phyloP scores from a whole-genome alignment of 2,329 filamentous ascomycete genomes.

The Septoria petroselini region DNA sequence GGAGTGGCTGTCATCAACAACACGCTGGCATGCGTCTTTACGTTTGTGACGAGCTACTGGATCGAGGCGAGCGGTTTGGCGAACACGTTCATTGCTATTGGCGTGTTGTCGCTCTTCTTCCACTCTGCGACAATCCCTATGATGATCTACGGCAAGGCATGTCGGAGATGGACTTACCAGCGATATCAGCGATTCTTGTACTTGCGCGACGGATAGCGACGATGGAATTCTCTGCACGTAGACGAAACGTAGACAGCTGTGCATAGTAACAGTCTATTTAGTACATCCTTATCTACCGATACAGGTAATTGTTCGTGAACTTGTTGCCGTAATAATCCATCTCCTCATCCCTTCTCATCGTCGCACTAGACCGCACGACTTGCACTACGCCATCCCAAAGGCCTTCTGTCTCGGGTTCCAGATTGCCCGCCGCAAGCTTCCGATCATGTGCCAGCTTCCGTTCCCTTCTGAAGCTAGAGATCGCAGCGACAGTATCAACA shows the following conservation, averaged over 20 bases:
- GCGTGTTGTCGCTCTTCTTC: conserved; percentile 51
- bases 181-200: conserved; percentile 28
- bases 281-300: too few species aligned
- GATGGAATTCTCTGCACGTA: not conserved
- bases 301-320: conserved; percentile 32
- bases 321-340: conserved; percentile 38
- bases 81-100: conserved; percentile 53
- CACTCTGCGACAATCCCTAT: conserved; percentile 53
- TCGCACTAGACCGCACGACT: conserved; percentile 48
- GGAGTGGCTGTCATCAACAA: conserved; percentile 59
- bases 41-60: conserved; percentile 49
- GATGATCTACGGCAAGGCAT: conserved; percentile 54
- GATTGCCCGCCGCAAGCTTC: conserved; percentile 34
- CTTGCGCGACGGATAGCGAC: conserved; percentile 29
- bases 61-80: conserved; percentile 47
- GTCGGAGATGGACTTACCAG: conserved; percentile 47
- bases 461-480: conserved; percentile 54
- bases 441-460: conserved; percentile 51
- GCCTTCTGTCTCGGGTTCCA: conserved; percentile 49
- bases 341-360: conserved; percentile 33
- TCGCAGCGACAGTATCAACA: conserved; percentile 54
- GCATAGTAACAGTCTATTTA: too few species aligned
- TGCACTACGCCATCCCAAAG: conserved; percentile 60
- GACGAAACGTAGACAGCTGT: not conserved
- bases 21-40: conserved; percentile 54